Evolutionary conservation across 768 basidiomycete genomes (phyloP), one percentile per base, ranked within the genome.

Genomic region (Boletus subcaerulescens): DNA sequence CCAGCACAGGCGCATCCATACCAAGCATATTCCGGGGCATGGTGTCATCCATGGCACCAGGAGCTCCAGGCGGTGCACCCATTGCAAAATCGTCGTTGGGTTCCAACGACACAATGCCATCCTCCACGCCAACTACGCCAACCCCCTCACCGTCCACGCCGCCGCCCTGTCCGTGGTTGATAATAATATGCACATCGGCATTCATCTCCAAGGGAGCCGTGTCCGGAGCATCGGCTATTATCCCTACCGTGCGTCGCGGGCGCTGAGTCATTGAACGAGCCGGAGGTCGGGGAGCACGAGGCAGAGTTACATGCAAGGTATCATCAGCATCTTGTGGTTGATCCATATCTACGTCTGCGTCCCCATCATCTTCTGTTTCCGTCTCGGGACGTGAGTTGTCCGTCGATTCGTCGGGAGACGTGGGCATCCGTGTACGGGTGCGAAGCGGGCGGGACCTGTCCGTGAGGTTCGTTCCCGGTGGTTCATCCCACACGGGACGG

Each of bases 1-100:
- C 71, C 51, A 71, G 60, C 4, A 61, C 50, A 44, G 69, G 62
- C 44, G 60, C 52, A 41, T 64, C 57, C 62, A 63, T 50, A 26
- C 62, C 71, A 29, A 64, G 65, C 46, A 72, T 36, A 48, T 67
- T 64, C 59, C 69, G 60, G 5, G 62, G 66, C 1, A 45, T 48
- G 2, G 65, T 65, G 36, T 67, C 67, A n/a, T 73, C 67, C 65
- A 89, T 83, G 0, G 91, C 91, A 47, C 91, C 91, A 1, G 91
- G 91, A n/a, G 92, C 91, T 38, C 91, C 91, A 10, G 92, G 92
- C 2, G 91, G 91, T 0, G 91, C 91, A 45, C 91, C 91, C 86
- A 92, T 90, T 6, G 87, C 89, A 60, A 93, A 89, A 68, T 90
- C 89, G 61, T 93, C 91, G 57, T 91, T 91, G n/a, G 82, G 79